These are phyloP conservation scores for Magnusiomyces fungicola DNA, from an alignment of 1,139 yeast species.

Conservation along the genomic window DNA sequence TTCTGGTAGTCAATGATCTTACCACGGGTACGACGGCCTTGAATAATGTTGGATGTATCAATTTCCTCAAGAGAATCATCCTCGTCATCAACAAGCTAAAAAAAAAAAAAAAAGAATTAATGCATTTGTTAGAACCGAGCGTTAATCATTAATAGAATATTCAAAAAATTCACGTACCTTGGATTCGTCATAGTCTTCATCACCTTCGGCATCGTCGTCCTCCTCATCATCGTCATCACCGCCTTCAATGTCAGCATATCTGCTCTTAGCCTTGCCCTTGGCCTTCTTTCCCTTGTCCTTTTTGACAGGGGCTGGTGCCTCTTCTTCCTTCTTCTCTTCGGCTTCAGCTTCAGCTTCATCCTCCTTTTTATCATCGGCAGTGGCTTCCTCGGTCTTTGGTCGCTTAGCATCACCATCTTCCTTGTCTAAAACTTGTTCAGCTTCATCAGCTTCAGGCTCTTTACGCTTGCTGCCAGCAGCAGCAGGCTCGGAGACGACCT, in stretches of 20 bases:
- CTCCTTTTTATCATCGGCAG: not conserved
- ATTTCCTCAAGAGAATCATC: conserved; percentile 82
- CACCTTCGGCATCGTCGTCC: conserved; percentile 28
- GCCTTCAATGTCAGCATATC: conserved; percentile 26
- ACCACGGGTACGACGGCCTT: conserved; percentile 82
- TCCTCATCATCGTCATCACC: conserved; percentile 36
- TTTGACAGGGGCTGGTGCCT: conserved; percentile 4
- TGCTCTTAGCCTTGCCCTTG: conserved; percentile 20
- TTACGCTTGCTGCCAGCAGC: conserved; percentile 6
- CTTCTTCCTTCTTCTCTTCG: conserved; percentile 17
- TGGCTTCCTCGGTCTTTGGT: not conserved
- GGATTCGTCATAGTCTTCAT: conserved; percentile 26
- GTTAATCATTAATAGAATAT: conserved; percentile 21
- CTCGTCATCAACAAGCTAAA: conserved; percentile 37
- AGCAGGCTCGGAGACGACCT: conserved; percentile 6
- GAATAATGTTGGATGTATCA: conserved; percentile 75
- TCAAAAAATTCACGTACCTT: conserved; percentile 23
- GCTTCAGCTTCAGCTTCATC: not conserved
- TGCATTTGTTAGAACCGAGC: conserved; percentile 19
- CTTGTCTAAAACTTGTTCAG: not conserved
- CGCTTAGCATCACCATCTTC: not conserved
- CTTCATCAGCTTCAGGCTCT: conserved; percentile 7
- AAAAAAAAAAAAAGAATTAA: conserved; percentile 7
- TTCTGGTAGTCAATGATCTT: conserved; percentile 79
- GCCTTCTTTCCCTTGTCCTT: conserved; percentile 18